These are phyloP conservation scores for Fraxinus albicans DNA, from an alignment of 305 asterid genomes.

Conservation along the genomic window DNA sequence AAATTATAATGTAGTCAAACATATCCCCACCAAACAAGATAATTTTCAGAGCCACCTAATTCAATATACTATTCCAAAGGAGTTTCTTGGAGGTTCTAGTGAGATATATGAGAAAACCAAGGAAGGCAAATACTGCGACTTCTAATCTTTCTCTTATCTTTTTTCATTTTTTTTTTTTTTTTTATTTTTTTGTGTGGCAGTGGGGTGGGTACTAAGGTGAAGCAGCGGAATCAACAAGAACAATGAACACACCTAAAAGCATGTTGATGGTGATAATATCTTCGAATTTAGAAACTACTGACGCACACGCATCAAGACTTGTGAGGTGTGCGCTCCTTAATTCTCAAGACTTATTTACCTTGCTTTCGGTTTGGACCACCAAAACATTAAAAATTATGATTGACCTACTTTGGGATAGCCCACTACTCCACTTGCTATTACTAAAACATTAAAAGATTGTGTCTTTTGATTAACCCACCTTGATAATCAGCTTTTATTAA, in stretches of 20 bases:
- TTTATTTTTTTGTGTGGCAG: background rate
- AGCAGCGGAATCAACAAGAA: background rate
- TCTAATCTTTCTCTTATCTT: background rate
- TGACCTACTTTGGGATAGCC: background rate
- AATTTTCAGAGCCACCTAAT: background rate
- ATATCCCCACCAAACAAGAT: background rate
- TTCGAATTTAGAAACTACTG: background rate
- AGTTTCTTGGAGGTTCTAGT: background rate
- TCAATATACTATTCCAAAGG: background rate
- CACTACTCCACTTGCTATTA: background rate
- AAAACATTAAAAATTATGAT: background rate
- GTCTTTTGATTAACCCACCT: no score
- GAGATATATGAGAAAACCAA: background rate
- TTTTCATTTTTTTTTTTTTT: background rate
- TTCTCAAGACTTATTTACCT: background rate
- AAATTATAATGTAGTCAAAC: background rate
- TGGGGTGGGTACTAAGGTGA: background rate
- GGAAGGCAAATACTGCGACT: background rate
- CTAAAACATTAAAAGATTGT: background rate
- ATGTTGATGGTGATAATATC: background rate
- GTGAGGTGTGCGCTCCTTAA: background rate
- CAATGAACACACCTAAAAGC: background rate
- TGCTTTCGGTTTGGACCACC: background rate
- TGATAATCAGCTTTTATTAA: background rate
- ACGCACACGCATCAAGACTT: background rate